Percentiles rank a stretch among this genome's conserved stretches.
These are phyloP conservation scores for Candida glucosophila DNA, from an alignment of 1,139 yeast genomes.

Conservation along the genomic window DNA sequence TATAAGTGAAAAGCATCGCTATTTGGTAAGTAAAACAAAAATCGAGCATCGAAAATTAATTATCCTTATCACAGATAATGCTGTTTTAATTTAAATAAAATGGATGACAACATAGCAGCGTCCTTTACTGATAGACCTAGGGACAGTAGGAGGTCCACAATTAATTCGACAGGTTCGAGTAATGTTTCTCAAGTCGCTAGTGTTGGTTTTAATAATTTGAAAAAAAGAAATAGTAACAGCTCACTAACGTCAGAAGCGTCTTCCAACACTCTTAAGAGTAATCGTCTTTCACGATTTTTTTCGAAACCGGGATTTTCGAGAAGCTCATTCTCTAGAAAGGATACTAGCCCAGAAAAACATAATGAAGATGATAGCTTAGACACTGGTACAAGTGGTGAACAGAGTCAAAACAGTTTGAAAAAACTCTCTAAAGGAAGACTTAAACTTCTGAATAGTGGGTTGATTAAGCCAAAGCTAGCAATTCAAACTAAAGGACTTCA, in stretches of 20 bases:
- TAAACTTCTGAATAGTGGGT: constrained; percentile 5
- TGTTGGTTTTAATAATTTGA: constrained; percentile 33
- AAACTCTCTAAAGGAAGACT: background rate
- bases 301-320: constrained; percentile 13
- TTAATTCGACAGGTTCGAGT: constrained; percentile 4
- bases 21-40: too few relatives aligned
- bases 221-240: constrained; percentile 25
- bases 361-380: constrained; percentile 6
- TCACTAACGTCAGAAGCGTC: constrained; percentile 20
- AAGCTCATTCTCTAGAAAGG: constrained; percentile 3
- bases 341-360: constrained; percentile 5
- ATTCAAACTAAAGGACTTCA: constrained; percentile 23
- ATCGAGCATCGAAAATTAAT: too few relatives aligned
- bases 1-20: too few relatives aligned
- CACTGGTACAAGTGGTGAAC: constrained; percentile 1
- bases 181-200: constrained; percentile 23
- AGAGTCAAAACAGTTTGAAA: constrained; percentile 1
- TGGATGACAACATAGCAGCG: constrained; percentile 15
- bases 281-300: constrained; percentile 25
- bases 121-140: too few relatives aligned
- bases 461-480: constrained; percentile 18
- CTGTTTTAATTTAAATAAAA: too few relatives aligned
- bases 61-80: too few relatives aligned
- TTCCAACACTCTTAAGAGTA: constrained; percentile 14
- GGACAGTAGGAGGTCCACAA: too few relatives aligned